Evolutionary conservation across 345 rosid species (phyloP), one percentile per base, ranked within the genome.

Genomic region (Carallia pectinifolia): DNA sequence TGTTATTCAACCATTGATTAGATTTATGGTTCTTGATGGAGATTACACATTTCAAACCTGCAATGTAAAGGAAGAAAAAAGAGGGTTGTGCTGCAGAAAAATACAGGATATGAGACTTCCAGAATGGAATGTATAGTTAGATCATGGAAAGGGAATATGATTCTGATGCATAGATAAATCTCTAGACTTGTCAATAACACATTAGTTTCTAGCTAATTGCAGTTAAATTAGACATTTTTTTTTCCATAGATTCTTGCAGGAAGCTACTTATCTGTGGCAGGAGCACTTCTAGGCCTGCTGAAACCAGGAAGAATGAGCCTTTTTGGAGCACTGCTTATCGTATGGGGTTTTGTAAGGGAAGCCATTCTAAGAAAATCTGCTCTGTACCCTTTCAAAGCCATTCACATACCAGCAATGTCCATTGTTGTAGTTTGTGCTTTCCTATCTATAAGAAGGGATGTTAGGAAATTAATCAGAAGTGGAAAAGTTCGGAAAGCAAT

Each of bases 201-300:
- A 15, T 15, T 53, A 19, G 36, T 8, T 23, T 36, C 6, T 16
- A 19, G 9, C 23, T 19, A 4, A 33, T 4, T 4, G 39, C 7
- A 10, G 6, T 56, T 29, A 40, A 18, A 27, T 16, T 10, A 1
- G 60, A 10, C 7, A 30, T 62, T 48, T 27, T 47, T 23, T 40
- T 64, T 30, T 5, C 48, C 47, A 10, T 74, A 93, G 97, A 82
- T 91, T 73, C 82, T 91, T 62, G 92, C 90, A 29, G 97, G 98
- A 33, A 76, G 95, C 79, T 88, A 85, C 77, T 74, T 94, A 62
- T 78, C 81, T 67, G 87, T 91, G n/a, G 86, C 81, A 12, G 98
- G 95, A 76, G 90, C 97, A 59, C 50, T 85, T 17, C 53, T 88
- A 5, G 81, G 89, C 71, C 65, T 84, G 12, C 1, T 84, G 62